phyloP scores from a whole-genome alignment of 768 basidiomycete species.

The Pisolithus tinctorius region DNA sequence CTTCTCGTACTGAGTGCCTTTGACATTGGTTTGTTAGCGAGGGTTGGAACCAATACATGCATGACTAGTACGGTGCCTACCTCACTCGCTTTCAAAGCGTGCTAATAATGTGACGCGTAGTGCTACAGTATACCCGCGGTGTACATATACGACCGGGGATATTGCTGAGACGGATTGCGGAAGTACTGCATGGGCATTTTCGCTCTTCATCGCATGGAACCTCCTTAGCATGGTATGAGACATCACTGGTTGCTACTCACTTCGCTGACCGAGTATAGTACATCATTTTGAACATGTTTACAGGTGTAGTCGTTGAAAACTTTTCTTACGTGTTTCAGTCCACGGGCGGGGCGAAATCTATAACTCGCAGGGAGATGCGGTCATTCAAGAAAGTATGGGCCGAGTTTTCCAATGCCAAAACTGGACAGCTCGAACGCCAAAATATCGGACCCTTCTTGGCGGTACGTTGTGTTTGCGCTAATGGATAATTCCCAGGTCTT shows the following conservation, averaged over 20 bases:
- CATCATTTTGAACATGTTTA: conserved; percentile 94
- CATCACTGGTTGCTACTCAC: conserved; percentile 9
- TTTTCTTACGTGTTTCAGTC: conserved; percentile 95
- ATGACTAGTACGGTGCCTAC: conserved; percentile 66
- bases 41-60: conserved; percentile 97
- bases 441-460: conserved; percentile 75
- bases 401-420: conserved; percentile 70
- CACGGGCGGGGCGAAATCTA: conserved; percentile 70
- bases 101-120: conserved; percentile 32
- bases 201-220: conserved; percentile 92
- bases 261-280: conserved; percentile 45
- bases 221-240: conserved; percentile 81
- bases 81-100: not conserved
- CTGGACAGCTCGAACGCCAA: conserved; percentile 66
- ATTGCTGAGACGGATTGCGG: conserved; percentile 81
- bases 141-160: conserved; percentile 47
- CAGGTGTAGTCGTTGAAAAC: conserved; percentile 92
- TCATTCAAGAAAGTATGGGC: conserved; percentile 94
- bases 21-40: conserved; percentile 47
- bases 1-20: not conserved
- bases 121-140: conserved; percentile 69
- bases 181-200: conserved; percentile 73
- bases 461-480: conserved; percentile 40
- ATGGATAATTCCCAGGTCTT: not conserved
- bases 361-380: conserved; percentile 89